These are phyloP conservation scores for Chlorociboria aeruginascens DNA, from an alignment of 495 filamentous ascomycete species.

Conservation along the genomic window DNA sequence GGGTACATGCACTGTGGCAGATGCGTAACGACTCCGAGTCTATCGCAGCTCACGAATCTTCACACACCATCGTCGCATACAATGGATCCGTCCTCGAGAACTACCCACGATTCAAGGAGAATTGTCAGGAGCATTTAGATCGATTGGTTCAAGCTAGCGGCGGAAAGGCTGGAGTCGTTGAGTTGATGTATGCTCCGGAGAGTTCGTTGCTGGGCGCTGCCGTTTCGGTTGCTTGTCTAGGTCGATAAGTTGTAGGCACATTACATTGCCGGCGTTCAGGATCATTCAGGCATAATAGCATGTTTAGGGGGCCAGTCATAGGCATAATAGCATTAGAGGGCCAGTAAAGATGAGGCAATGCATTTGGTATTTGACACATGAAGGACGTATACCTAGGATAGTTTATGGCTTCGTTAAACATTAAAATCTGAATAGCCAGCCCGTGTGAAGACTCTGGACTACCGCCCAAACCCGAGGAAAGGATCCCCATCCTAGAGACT, in stretches of 20 bases:
- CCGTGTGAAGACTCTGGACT: too few relatives aligned
- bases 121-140: conserved; percentile 40
- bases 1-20: conserved; percentile 48
- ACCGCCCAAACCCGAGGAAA: too few relatives aligned
- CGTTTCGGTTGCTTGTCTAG: conserved; percentile 38
- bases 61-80: conserved; percentile 39
- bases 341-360: neutral
- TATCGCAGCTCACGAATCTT: neutral
- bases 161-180: conserved; percentile 26
- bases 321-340: neutral
- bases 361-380: neutral
- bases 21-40: conserved; percentile 39
- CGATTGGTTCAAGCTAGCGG: conserved; percentile 25
- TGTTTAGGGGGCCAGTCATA: neutral
- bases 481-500: too few relatives aligned
- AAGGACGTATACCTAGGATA: too few relatives aligned
- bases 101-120: conserved; percentile 42
- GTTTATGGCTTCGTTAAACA: too few relatives aligned
- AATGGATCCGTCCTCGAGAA: conserved; percentile 55
- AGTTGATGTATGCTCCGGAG: conserved; percentile 44
- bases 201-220: conserved; percentile 52
- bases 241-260: neutral
- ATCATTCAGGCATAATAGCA: too few relatives aligned
- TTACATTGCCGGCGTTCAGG: neutral
- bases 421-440: too few relatives aligned